phyloP scores from a whole-genome alignment of 2,329 filamentous ascomycete species.

The Aspergillus amoenus region DNA sequence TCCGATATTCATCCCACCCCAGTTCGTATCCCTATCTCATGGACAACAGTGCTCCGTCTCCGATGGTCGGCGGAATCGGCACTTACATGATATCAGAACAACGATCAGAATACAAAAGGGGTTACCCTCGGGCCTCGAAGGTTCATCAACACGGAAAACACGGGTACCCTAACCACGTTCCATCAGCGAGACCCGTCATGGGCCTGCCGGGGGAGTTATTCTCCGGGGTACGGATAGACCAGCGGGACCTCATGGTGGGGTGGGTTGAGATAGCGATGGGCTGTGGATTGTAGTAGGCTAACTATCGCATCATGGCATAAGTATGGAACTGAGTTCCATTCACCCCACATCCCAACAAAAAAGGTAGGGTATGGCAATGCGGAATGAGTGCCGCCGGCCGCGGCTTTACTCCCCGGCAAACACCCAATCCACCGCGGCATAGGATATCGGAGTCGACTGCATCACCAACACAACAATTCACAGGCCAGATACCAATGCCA shows the following conservation, averaged over 20 bases:
- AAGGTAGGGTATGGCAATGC: neutral
- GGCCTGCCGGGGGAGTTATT: constrained; percentile 7
- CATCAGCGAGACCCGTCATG: neutral
- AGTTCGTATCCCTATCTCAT: neutral
- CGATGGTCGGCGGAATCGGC: constrained; percentile 15
- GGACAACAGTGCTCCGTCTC: constrained; percentile 8
- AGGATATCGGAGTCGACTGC: neutral
- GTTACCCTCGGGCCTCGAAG: neutral
- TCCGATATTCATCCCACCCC: neutral
- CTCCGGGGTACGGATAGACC: constrained; percentile 1
- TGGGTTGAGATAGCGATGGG: neutral
- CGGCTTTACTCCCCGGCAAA: neutral
- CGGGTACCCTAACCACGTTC: constrained; percentile 4
- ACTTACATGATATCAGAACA: constrained; percentile 5
- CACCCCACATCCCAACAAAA: neutral
- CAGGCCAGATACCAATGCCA: too few species aligned
- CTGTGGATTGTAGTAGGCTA: neutral
- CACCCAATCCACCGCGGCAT: constrained; percentile 1
- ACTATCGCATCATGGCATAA: neutral
- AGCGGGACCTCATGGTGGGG: neutral
- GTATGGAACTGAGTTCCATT: neutral
- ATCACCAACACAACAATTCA: neutral
- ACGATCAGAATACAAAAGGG: neutral
- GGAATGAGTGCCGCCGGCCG: neutral
- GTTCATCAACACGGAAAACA: neutral